Percentiles rank a stretch among this genome's conserved stretches.
Evolutionary conservation across 2,329 filamentous ascomycete genomes (phyloP).

Genomic region (Teratosphaeria pseudoeucalypti): DNA sequence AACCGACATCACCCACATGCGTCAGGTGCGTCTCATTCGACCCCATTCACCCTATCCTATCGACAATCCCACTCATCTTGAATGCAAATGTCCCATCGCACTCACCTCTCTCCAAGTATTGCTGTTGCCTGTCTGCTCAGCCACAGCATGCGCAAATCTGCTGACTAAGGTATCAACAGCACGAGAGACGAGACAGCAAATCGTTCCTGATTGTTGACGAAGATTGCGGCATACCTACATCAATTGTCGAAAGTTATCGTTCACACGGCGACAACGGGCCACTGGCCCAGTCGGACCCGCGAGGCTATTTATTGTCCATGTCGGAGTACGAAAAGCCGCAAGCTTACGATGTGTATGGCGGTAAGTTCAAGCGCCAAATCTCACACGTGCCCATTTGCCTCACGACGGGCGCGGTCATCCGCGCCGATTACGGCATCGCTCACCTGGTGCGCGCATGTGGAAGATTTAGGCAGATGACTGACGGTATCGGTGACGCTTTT

Average conservation of each 20-base stretch:
- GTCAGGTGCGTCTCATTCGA: constrained; percentile 21
- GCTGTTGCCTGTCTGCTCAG: constrained; percentile 11
- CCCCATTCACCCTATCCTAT: neutral
- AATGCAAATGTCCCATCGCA: constrained; percentile 4
- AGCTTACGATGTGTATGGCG: constrained; percentile 58
- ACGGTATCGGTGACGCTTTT: constrained; percentile 39
- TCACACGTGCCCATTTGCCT: constrained; percentile 8
- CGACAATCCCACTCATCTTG: constrained; percentile 1
- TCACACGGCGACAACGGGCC: constrained; percentile 39
- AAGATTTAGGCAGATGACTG: constrained; percentile 31
- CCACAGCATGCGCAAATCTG: constrained; percentile 4
- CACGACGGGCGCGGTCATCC: neutral
- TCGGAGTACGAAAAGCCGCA: constrained; percentile 70
- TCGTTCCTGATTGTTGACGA: constrained; percentile 25
- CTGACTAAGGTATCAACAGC: constrained; percentile 11
- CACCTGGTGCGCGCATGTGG: constrained; percentile 20
- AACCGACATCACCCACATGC: constrained; percentile 22
- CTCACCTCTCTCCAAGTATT: neutral
- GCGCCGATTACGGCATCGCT: constrained; percentile 3
- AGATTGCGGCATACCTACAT: constrained; percentile 24
- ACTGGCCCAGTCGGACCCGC: constrained; percentile 38
- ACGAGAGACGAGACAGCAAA: constrained; percentile 20
- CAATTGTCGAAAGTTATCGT: constrained; percentile 22
- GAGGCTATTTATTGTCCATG: constrained; percentile 54
- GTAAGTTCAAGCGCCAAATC: constrained; percentile 45